Conservation (phyloP, 208 protist genomes). For the Wallacemonas rigidus region DNA sequence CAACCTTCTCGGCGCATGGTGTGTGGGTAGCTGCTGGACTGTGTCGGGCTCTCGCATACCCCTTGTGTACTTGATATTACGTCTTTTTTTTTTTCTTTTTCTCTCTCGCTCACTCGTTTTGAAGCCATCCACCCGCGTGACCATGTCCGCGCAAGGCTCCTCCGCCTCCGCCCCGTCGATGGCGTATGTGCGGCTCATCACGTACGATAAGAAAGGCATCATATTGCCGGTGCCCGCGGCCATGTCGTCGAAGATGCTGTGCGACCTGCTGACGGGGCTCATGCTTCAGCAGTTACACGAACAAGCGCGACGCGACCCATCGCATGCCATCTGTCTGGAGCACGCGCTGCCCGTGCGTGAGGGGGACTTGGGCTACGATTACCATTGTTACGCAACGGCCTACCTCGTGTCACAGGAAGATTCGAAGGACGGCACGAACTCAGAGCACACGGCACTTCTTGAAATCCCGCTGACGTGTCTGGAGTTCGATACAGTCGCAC, state of each 20-base stretch:
- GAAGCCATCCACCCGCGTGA: background rate
- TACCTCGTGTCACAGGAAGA: slow-evolving; percentile 6
- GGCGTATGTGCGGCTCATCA: slow-evolving; percentile 50
- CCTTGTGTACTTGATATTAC: no score
- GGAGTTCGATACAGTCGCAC: slow-evolving; percentile 36
- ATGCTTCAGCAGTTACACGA: background rate
- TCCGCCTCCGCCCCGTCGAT: slow-evolving; percentile 20
- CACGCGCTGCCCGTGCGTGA: background rate
- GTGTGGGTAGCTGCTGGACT: no score
- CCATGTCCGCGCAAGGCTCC: background rate
- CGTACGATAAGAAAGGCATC: slow-evolving; percentile 46
- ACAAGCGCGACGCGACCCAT: background rate
- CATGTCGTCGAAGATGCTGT: slow-evolving; percentile 47
- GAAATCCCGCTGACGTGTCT: slow-evolving; percentile 37
- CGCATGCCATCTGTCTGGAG: background rate
- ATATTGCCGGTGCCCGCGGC: slow-evolving; percentile 63
- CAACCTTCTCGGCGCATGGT: no score
- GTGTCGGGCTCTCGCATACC: no score
- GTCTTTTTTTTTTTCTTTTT: background rate
- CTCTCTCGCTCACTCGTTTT: background rate
- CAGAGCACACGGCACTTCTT: slow-evolving; percentile 12
- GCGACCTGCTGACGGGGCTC: slow-evolving; percentile 59
- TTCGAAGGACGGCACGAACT: background rate
- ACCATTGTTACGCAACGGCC: background rate
- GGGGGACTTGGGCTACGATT: background rate